These are phyloP conservation scores for Xylariaceae sp. DNA, from an alignment of 2,329 filamentous ascomycete genomes.

Conservation along the genomic window DNA sequence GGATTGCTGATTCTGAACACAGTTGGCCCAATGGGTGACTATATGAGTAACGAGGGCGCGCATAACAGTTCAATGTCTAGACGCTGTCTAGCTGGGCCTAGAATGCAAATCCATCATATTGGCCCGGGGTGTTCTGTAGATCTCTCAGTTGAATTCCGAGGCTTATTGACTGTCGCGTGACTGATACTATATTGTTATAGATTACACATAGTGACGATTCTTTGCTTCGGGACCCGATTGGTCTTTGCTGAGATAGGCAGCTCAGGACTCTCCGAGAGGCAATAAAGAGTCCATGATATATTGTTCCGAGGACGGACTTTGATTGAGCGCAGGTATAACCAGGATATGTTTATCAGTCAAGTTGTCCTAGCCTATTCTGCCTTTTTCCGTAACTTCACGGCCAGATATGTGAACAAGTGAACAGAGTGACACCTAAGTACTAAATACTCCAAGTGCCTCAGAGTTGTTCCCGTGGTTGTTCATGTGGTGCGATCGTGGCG, in stretches of 20 bases:
- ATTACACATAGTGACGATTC: background rate
- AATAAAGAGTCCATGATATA: background rate
- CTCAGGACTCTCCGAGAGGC: background rate
- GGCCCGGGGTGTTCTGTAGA: background rate
- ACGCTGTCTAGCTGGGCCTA: background rate
- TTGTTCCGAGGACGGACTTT: background rate
- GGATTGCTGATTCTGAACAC: background rate
- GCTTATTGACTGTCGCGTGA: background rate
- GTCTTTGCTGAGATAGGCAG: background rate
- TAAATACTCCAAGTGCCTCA: no score
- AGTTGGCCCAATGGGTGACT: background rate
- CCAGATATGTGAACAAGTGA: no score
- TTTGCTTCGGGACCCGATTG: background rate
- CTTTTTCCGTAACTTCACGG: no score
- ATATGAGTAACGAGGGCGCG: background rate
- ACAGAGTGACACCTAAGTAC: no score
- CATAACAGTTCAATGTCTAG: background rate
- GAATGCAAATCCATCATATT: background rate
- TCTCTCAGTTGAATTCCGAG: background rate
- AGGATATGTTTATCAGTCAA: no score
- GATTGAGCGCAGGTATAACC: no score
- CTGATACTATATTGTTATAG: background rate
- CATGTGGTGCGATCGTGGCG: no score
- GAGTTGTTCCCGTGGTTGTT: no score
- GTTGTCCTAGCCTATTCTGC: no score